These are phyloP conservation scores for Aspergillus flavus DNA, from an alignment of 2,329 filamentous ascomycete species.

Conservation along the genomic window DNA sequence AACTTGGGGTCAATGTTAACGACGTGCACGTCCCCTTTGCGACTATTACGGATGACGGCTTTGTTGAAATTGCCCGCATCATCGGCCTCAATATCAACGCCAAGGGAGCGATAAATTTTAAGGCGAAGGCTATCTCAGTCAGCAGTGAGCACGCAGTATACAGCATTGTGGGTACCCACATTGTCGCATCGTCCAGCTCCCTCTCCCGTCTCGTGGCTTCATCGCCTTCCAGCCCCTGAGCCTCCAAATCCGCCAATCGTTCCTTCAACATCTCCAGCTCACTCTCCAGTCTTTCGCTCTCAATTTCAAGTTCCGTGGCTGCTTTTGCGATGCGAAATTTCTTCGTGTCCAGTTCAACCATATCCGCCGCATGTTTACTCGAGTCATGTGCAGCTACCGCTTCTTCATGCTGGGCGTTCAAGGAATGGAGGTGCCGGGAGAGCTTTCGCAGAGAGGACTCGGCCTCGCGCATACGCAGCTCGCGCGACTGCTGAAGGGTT, in stretches of 20 bases:
- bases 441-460: constrained; percentile 71
- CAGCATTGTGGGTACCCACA: constrained; percentile 33
- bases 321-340: constrained; percentile 96
- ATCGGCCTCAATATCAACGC: constrained; percentile 86
- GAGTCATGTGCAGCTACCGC: constrained; percentile 74
- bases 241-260: constrained; percentile 77
- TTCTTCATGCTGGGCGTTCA: constrained; percentile 76
- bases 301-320: constrained; percentile 84
- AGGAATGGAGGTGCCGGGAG: constrained; percentile 72
- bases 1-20: constrained; percentile 94
- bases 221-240: constrained; percentile 80
- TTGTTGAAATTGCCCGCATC: constrained; percentile 79
- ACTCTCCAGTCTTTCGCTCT: constrained; percentile 85
- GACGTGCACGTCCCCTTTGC: constrained; percentile 89
- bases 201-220: constrained; percentile 54
- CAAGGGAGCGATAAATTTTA: constrained; percentile 87
- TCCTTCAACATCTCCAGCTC: constrained; percentile 76
- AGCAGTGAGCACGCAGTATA: neutral
- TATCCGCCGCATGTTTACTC: constrained; percentile 77
- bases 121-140: constrained; percentile 65
- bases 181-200: constrained; percentile 53
- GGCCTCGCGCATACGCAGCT: constrained; percentile 72
- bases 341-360: constrained; percentile 83
- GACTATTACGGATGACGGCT: constrained; percentile 80
- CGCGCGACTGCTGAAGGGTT: constrained; percentile 81